Conservation (phyloP, 148 eudicot genomes). For the Mesembryanthemum crystallinum region DNA sequence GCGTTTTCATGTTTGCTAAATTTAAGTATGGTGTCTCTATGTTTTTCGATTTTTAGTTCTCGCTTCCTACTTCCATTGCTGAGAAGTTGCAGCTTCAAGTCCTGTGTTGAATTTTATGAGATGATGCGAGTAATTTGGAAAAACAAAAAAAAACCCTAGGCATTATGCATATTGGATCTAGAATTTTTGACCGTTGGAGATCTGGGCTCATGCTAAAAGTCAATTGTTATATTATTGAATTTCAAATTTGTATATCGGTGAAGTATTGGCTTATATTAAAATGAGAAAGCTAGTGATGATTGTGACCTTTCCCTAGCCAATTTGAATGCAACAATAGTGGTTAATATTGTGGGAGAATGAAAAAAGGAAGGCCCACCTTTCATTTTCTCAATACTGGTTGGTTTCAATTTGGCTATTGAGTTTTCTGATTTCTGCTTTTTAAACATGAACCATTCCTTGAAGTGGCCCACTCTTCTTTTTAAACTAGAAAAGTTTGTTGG, state of each 20-base stretch:
- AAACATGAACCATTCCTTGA: background rate
- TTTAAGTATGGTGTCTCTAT: no score
- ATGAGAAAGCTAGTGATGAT: background rate
- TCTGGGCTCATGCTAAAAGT: background rate
- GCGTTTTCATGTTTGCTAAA: no score
- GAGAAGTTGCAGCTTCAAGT: no score
- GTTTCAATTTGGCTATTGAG: background rate
- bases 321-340: background rate
- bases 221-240: background rate
- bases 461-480: background rate
- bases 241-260: slow-evolving; percentile 11
- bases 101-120: background rate
- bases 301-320: background rate
- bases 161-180: background rate
- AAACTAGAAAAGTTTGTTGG: no score
- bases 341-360: background rate
- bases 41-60: background rate
- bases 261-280: background rate
- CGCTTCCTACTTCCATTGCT: background rate
- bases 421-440: background rate
- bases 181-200: slow-evolving; percentile 6
- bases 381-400: background rate
- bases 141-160: background rate
- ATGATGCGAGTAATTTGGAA: background rate
- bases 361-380: slow-evolving; percentile 5